These are phyloP conservation scores for Hirschioporus abietinus DNA, from an alignment of 768 basidiomycete genomes.

Conservation along the genomic window DNA sequence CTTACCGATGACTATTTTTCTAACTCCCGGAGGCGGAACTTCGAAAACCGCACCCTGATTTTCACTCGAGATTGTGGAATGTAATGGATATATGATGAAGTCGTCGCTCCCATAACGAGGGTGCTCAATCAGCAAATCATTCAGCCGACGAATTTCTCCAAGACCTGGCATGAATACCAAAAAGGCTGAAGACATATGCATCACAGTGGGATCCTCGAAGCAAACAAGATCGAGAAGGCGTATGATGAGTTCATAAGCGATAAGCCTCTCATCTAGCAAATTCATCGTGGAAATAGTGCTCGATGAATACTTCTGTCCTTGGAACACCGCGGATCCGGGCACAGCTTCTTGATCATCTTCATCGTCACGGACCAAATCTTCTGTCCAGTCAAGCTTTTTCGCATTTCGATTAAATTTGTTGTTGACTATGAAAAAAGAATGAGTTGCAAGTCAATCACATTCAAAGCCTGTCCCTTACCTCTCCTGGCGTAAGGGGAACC, in stretches of 20 bases:
- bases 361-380: slow-evolving; percentile 60
- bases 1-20: slow-evolving; percentile 93
- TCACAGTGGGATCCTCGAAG: slow-evolving; percentile 51
- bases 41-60: slow-evolving; percentile 90
- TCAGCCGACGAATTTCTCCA: slow-evolving; percentile 85
- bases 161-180: slow-evolving; percentile 94
- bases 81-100: slow-evolving; percentile 81
- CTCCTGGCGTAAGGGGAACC: slow-evolving; percentile 76
- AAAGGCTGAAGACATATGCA: slow-evolving; percentile 67
- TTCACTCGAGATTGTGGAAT: slow-evolving; percentile 90
- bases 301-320: slow-evolving; percentile 78
- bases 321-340: slow-evolving; percentile 39
- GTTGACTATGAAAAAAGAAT: slow-evolving; percentile 35
- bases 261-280: slow-evolving; percentile 78
- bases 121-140: slow-evolving; percentile 78
- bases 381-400: slow-evolving; percentile 75
- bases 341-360: slow-evolving; percentile 55
- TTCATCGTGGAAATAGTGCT: slow-evolving; percentile 75
- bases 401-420: slow-evolving; percentile 56
- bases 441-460: not conserved
- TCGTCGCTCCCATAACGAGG: slow-evolving; percentile 49
- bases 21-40: slow-evolving; percentile 66
- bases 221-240: slow-evolving; percentile 79
- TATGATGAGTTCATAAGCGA: slow-evolving; percentile 89
- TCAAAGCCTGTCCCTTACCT: slow-evolving; percentile 35